Evolutionary conservation across 768 basidiomycete species (phyloP).

Genomic region (Lentinus brumalis): DNA sequence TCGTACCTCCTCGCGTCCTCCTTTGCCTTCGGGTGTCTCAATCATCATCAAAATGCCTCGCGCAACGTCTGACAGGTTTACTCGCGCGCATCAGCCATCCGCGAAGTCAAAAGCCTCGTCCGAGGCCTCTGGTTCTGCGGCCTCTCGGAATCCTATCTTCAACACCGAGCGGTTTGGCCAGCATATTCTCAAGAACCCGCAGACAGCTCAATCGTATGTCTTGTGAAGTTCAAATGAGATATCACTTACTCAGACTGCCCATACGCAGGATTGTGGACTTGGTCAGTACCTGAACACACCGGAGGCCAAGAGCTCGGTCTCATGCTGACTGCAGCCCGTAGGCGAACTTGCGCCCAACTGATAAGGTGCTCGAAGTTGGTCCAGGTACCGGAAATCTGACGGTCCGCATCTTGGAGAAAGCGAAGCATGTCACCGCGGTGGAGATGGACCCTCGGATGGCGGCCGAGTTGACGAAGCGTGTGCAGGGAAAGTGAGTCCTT

Average conservation of each 20-base stretch:
- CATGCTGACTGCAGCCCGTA: conserved; percentile 31
- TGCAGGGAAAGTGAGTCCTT: conserved; percentile 90
- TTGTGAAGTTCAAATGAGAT: background rate
- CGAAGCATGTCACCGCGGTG: conserved; percentile 89
- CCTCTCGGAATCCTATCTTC: conserved; percentile 82
- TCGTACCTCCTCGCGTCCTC: background rate
- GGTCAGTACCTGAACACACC: conserved; percentile 32
- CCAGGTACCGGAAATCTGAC: conserved; percentile 98
- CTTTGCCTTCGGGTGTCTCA: background rate
- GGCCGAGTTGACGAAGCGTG: conserved; percentile 93
- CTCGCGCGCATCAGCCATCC: conserved; percentile 64
- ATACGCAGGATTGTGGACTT: conserved; percentile 61
- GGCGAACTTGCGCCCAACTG: conserved; percentile 91
- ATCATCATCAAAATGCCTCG: conserved; percentile 61
- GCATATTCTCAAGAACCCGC: conserved; percentile 95
- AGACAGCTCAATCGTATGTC: conserved; percentile 83
- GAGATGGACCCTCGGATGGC: conserved; percentile 99
- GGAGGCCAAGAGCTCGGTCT: background rate
- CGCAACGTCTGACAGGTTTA: conserved; percentile 75
- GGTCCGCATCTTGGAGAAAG: conserved; percentile 88
- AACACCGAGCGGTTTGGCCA: conserved; percentile 96
- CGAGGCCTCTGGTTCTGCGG: conserved; percentile 41
- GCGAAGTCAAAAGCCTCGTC: conserved; percentile 53
- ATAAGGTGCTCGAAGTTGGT: conserved; percentile 96
- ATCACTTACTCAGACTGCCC: background rate